A percentile compares a stretch with the other conserved stretches of the same genome.
These are phyloP conservation scores for Coemansia sp. DNA, from an alignment of 192 early-diverging fungal species.

Conservation along the genomic window DNA sequence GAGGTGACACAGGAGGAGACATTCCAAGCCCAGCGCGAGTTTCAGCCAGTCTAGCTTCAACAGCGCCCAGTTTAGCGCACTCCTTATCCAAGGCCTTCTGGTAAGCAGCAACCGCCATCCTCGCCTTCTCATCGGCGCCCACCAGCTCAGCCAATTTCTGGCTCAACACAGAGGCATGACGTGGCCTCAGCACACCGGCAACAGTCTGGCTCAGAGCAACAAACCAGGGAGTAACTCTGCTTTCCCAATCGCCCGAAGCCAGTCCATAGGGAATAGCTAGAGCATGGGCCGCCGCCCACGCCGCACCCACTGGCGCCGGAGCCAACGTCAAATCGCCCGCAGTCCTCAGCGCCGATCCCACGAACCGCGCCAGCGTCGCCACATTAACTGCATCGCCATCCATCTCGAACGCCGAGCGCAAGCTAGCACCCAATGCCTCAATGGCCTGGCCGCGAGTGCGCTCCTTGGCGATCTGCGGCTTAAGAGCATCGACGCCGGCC, in stretches of 20 bases:
- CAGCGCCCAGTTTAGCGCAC: conserved; percentile 38
- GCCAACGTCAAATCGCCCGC: conserved; percentile 17
- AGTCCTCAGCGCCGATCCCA: conserved; percentile 22
- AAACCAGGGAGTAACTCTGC: conserved; percentile 38
- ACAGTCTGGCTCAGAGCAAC: conserved; percentile 44
- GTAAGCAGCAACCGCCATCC: conserved; percentile 27
- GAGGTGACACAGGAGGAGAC: conserved; percentile 2
- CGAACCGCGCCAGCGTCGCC: conserved; percentile 34
- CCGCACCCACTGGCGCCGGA: conserved; percentile 28
- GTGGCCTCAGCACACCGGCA: conserved; percentile 38
- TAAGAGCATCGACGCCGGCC: conserved; percentile 31
- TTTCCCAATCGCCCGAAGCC: conserved; percentile 20
- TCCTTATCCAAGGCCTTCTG: conserved; percentile 41
- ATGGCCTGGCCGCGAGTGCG: conserved; percentile 21
- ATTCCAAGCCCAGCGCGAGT: background rate
- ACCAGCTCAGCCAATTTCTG: background rate
- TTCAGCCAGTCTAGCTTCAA: conserved; percentile 45
- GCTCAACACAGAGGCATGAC: conserved; percentile 36
- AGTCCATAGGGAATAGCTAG: conserved; percentile 29
- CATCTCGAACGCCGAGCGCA: conserved; percentile 23
- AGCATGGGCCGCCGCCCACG: conserved; percentile 29
- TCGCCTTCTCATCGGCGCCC: background rate
- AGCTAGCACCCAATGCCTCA: conserved; percentile 12
- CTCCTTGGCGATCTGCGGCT: conserved; percentile 18
- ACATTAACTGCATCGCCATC: conserved; percentile 29